phyloP scores from a whole-genome alignment of 805 yeast species.

The Saturnispora mendoncae region DNA sequence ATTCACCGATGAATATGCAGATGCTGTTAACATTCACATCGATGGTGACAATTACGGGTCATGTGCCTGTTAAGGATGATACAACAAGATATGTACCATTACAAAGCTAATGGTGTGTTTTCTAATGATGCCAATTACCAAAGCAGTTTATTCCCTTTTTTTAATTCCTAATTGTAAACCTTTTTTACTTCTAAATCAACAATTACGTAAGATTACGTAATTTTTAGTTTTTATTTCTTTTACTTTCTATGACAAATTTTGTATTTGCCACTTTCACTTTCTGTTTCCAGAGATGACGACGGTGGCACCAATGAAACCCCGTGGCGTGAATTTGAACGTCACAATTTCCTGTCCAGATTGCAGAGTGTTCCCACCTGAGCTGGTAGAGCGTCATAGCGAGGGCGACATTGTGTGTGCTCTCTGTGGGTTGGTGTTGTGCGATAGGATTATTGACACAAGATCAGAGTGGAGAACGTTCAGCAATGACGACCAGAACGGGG shows the following conservation, averaged over 20 bases:
- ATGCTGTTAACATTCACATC: slow-evolving; percentile 89
- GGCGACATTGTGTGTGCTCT: slow-evolving; percentile 98
- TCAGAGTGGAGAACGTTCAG: slow-evolving; percentile 99
- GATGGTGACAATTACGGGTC: slow-evolving; percentile 64
- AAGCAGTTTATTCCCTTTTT: too few relatives aligned
- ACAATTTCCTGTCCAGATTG: slow-evolving; percentile 93
- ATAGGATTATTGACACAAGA: slow-evolving; percentile 85
- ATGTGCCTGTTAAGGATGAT: slow-evolving; percentile 49
- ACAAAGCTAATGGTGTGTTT: neutral
- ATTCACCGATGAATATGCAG: slow-evolving; percentile 87
- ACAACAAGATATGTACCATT: neutral
- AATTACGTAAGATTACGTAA: neutral
- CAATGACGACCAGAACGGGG: slow-evolving; percentile 96
- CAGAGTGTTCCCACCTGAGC: slow-evolving; percentile 89
- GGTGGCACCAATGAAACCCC: slow-evolving; percentile 14
- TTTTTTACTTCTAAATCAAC: too few relatives aligned
- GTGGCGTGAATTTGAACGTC: slow-evolving; percentile 79
- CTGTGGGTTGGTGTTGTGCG: slow-evolving; percentile 90
- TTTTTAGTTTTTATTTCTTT: too few relatives aligned
- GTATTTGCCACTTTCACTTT: neutral
- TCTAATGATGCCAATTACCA: too few relatives aligned
- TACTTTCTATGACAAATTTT: neutral
- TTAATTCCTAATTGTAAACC: neutral
- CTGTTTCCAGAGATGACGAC: slow-evolving; percentile 10
- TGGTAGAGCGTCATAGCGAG: slow-evolving; percentile 89